Percentiles rank a stretch among this genome's conserved stretches.
These are phyloP conservation scores for Apiospora arundinis DNA, from an alignment of 2,329 filamentous ascomycete genomes.

Conservation along the genomic window DNA sequence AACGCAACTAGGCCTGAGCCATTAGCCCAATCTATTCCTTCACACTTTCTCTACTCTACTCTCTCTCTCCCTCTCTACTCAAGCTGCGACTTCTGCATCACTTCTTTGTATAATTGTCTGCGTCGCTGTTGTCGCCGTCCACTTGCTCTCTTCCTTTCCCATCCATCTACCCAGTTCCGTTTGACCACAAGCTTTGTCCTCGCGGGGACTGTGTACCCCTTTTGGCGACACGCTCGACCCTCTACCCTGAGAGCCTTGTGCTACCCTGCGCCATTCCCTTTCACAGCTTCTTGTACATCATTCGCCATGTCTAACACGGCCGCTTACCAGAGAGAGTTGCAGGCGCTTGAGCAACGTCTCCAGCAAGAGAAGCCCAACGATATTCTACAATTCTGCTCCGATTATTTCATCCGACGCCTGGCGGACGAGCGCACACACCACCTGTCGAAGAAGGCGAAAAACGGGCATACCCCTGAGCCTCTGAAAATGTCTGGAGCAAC, in stretches of 20 bases:
- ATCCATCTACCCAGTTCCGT: not conserved
- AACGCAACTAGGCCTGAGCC: constrained; percentile 18
- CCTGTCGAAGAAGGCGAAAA: constrained; percentile 41
- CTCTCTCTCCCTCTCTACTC: not conserved
- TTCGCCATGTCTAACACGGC: constrained; percentile 53
- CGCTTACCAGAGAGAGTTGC: constrained; percentile 67
- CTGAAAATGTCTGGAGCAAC: constrained; percentile 76
- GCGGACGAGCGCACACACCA: constrained; percentile 67
- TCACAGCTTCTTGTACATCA: constrained; percentile 1
- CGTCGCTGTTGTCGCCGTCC: not conserved
- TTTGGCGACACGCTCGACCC: constrained; percentile 11
- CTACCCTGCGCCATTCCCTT: not conserved
- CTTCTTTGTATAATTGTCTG: constrained; percentile 1
- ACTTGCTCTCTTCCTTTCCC: not conserved
- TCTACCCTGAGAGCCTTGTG: constrained; percentile 11
- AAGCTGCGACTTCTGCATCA: constrained; percentile 9
- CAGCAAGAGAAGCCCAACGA: constrained; percentile 64
- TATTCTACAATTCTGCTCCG: constrained; percentile 73
- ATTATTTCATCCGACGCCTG: constrained; percentile 70
- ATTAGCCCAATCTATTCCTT: constrained; percentile 19
- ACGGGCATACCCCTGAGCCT: constrained; percentile 21
- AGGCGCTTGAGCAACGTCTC: constrained; percentile 67
- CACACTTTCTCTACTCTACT: not conserved
- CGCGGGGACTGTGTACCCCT: constrained; percentile 17
- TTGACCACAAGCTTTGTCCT: constrained; percentile 9